Evolutionary conservation across 1,139 yeast species (phyloP), one percentile per base, ranked within the genome.

Genomic region (Hansenula lynferdii): DNA sequence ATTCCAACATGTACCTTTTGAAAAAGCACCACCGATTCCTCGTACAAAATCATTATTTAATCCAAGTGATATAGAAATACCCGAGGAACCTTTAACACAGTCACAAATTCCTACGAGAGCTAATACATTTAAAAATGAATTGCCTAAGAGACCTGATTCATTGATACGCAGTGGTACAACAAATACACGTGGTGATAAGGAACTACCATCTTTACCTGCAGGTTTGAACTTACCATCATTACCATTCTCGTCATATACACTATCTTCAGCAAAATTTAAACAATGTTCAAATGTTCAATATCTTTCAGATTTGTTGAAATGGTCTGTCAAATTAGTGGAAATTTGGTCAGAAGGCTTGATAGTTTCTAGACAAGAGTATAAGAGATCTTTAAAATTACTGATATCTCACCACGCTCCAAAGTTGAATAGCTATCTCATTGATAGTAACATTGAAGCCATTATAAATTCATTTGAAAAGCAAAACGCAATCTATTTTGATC

Each of bases 371-470:
- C 57, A 65, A 15, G 84, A 77, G 48, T 73, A 78, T 44, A 62
- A 65, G 29, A 71, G 67, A 44, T 75, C 80, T 0, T 61, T 81
- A 31, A 67, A 70, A 21, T 68, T 72, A 31, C 60, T 82, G 34
- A 64, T 80, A 41, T 73, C 72, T 3, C 76, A 65, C 46, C 71
- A 71, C 40, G 61, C 71, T 34, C 69, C 78, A 7, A 73, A 73
- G 33, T 59, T 77, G 19, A 75, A 78, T n/a, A 62, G 74, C 51
- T 77, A 77, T 34, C 63, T 76, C 24, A 72, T 85, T 20, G 81
- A 80, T 15, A 69, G 70, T 31, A 63, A 77, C 35, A 77, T 83
- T 1, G 74, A 69, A 27, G 72, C 69, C 32, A 72, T 78, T 2
- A 56, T 83, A 20, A 60, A 62, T 8, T 65, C 80, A 0, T 62